phyloP scores from a whole-genome alignment of 768 basidiomycete species.

The Pleurotus citrinopileatus region DNA sequence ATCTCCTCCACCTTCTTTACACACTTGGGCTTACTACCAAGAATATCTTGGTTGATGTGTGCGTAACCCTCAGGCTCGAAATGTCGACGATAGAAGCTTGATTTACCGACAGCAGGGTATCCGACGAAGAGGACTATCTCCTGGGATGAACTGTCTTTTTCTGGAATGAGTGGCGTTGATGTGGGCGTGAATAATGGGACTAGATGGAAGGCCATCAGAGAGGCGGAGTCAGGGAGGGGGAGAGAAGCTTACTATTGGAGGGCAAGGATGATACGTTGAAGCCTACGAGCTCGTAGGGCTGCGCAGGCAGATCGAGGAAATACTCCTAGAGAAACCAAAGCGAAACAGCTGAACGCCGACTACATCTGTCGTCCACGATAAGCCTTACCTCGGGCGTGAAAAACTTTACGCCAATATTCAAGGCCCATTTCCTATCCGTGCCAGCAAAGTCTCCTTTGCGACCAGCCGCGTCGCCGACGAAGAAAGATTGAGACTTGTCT shows the following conservation, averaged over 20 bases:
- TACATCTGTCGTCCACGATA: too few relatives aligned
- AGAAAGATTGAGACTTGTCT: slow-evolving; percentile 72
- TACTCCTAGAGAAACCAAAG: slow-evolving; percentile 63
- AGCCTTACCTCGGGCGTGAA: slow-evolving; percentile 75
- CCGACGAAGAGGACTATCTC: slow-evolving; percentile 53
- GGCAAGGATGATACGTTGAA: slow-evolving; percentile 55
- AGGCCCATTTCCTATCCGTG: slow-evolving; percentile 84
- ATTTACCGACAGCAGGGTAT: slow-evolving; percentile 70
- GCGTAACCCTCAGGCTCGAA: slow-evolving; percentile 69
- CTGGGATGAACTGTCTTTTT: too few relatives aligned
- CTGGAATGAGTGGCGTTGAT: slow-evolving; percentile 35
- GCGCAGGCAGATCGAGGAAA: slow-evolving; percentile 55
- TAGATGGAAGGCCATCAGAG: slow-evolving; percentile 18
- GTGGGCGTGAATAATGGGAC: slow-evolving; percentile 51
- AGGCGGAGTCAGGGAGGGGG: slow-evolving; percentile 3
- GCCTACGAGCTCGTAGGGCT: slow-evolving; percentile 53
- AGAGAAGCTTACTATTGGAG: background rate
- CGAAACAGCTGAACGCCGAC: too few relatives aligned
- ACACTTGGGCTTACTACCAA: slow-evolving; percentile 76
- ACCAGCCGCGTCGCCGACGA: slow-evolving; percentile 90
- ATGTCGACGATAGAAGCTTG: slow-evolving; percentile 69
- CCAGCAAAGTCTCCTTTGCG: slow-evolving; percentile 72
- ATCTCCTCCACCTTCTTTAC: slow-evolving; percentile 58
- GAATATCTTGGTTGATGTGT: slow-evolving; percentile 85
- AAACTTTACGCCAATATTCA: slow-evolving; percentile 72